These are phyloP conservation scores for Ogataea glucozyma DNA, from an alignment of 805 yeast genomes.

Conservation along the genomic window DNA sequence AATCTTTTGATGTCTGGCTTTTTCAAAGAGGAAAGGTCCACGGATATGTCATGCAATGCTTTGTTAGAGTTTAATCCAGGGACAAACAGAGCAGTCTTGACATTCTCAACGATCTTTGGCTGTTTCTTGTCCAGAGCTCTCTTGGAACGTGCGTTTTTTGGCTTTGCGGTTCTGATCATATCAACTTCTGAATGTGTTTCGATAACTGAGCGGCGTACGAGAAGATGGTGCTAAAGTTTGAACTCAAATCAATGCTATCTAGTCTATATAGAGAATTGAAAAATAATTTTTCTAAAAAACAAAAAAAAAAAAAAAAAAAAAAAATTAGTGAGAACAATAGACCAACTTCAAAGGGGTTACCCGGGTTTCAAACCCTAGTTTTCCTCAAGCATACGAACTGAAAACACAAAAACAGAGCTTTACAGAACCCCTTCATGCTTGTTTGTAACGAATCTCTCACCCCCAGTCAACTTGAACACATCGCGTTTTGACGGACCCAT, in stretches of 20 bases:
- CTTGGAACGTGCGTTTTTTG: constrained; percentile 93
- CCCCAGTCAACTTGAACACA: background rate
- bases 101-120: constrained; percentile 85
- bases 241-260: background rate
- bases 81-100: constrained; percentile 84
- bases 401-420: background rate
- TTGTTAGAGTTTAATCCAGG: constrained; percentile 85
- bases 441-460: background rate
- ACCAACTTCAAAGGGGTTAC: constrained; percentile 2
- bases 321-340: background rate
- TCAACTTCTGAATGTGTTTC: background rate
- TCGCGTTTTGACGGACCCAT: background rate
- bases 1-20: constrained; percentile 90
- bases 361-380: background rate
- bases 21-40: constrained; percentile 85
- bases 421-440: background rate
- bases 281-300: constrained; percentile 9
- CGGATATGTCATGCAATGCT: constrained; percentile 82
- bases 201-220: background rate
- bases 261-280: no score
- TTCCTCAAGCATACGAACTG: constrained; percentile 2
- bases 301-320: background rate
- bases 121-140: constrained; percentile 89
- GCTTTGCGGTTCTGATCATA: constrained; percentile 62
- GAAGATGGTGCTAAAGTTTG: background rate